Evolutionary conservation across 495 filamentous ascomycete species (phyloP).

Genomic region (Amphirosellinia nigrospora): DNA sequence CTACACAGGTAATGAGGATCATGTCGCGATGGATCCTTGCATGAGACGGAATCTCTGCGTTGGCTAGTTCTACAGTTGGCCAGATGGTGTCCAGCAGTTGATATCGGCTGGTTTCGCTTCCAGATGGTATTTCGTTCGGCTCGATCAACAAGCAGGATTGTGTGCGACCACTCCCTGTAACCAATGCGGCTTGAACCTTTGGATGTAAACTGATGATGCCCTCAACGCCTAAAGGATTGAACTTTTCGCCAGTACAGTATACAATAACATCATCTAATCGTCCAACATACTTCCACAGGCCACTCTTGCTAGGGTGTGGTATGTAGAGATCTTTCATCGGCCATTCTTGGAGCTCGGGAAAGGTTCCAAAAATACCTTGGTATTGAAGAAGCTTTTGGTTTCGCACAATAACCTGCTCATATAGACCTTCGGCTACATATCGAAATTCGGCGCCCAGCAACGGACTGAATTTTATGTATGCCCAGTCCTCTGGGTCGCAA

Average conservation of each 20-base stretch:
- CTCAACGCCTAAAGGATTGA: slow-evolving; percentile 59
- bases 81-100: slow-evolving; percentile 38
- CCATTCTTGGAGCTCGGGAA: slow-evolving; percentile 52
- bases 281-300: slow-evolving; percentile 53
- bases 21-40: slow-evolving; percentile 40
- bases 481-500: slow-evolving; percentile 43
- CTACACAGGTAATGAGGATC: slow-evolving; percentile 38
- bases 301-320: slow-evolving; percentile 50
- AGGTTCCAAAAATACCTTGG: slow-evolving; percentile 47
- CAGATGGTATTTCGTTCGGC: slow-evolving; percentile 30
- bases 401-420: slow-evolving; percentile 35
- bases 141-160: slow-evolving; percentile 57
- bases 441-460: slow-evolving; percentile 41
- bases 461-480: slow-evolving; percentile 46
- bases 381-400: slow-evolving; percentile 26
- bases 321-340: slow-evolving; percentile 58
- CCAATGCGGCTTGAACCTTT: slow-evolving; percentile 44
- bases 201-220: slow-evolving; percentile 44
- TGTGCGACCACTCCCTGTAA: slow-evolving; percentile 54
- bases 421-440: slow-evolving; percentile 38
- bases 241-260: slow-evolving; percentile 62
- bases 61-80: slow-evolving; percentile 45
- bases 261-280: slow-evolving; percentile 63
- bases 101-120: slow-evolving; percentile 22
- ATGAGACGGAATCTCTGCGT: slow-evolving; percentile 43